A percentile compares a stretch with the other conserved stretches of the same genome.
phyloP scores from a whole-genome alignment of 2,329 filamentous ascomycete species.

The Periglandula ipomoeae region DNA sequence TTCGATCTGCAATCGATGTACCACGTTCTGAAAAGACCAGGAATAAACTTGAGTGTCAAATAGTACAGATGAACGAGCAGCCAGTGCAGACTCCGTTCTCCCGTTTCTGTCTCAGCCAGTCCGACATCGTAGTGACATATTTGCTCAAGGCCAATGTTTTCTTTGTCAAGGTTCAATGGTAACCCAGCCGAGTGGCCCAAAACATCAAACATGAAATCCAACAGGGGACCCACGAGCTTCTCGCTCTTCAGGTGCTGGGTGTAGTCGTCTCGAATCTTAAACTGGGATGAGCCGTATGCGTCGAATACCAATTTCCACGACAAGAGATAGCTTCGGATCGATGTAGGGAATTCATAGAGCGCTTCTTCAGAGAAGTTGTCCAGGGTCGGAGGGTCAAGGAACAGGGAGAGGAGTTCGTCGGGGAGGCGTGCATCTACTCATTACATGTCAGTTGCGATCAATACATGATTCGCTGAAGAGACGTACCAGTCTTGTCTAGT shows the following conservation, averaged over 20 bases:
- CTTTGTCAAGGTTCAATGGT: constrained; percentile 64
- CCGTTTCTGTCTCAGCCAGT: constrained; percentile 45
- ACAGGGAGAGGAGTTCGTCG: constrained; percentile 73
- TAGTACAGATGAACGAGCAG: constrained; percentile 82
- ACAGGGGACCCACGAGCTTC: constrained; percentile 56
- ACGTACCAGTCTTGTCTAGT: constrained; percentile 55
- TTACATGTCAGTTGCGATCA: neutral
- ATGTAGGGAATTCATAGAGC: constrained; percentile 58
- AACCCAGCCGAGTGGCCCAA: constrained; percentile 69
- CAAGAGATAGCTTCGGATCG: constrained; percentile 71
- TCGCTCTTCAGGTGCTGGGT: constrained; percentile 68
- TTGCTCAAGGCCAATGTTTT: constrained; percentile 47
- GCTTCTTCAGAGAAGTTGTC: constrained; percentile 56
- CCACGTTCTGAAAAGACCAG: constrained; percentile 74
- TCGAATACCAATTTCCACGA: constrained; percentile 89
- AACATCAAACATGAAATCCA: constrained; percentile 77
- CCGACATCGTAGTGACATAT: constrained; percentile 46
- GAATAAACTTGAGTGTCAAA: constrained; percentile 65
- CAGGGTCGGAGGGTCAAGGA: constrained; percentile 68
- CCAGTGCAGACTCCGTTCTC: constrained; percentile 71
- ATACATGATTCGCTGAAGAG: neutral
- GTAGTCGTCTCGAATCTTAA: constrained; percentile 76
- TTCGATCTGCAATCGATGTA: constrained; percentile 73
- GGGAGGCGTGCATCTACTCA: constrained; percentile 57
- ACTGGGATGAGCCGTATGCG: constrained; percentile 67